A percentile compares a stretch with the other conserved stretches of the same genome.
These are phyloP conservation scores for Cladophialophora carrionii DNA, from an alignment of 2,329 filamentous ascomycete species.

Conservation along the genomic window DNA sequence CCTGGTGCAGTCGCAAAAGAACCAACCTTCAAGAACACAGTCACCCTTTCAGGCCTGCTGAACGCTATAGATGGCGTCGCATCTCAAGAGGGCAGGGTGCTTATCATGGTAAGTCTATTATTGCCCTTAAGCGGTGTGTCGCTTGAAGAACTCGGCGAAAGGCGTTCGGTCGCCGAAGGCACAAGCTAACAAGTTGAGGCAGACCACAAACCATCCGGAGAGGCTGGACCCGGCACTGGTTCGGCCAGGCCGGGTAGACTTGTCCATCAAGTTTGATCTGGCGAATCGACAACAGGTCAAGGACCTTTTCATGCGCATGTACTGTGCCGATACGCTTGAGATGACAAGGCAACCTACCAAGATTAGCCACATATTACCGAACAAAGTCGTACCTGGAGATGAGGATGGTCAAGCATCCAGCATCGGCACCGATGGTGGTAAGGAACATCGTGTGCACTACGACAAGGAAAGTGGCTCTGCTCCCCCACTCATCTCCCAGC, in stretches of 20 bases:
- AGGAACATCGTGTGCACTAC: not conserved
- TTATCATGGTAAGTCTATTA: slow-evolving; percentile 64
- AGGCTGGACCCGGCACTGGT: slow-evolving; percentile 73
- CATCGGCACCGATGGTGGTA: not conserved
- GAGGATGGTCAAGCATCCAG: not conserved
- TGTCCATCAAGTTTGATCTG: slow-evolving; percentile 63
- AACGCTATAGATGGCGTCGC: slow-evolving; percentile 84
- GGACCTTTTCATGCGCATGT: slow-evolving; percentile 41
- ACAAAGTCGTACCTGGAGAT: not conserved
- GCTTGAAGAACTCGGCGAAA: not conserved
- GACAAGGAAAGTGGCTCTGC: not conserved
- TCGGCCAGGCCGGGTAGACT: slow-evolving; percentile 71
- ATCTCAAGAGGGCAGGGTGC: slow-evolving; percentile 74
- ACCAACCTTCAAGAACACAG: slow-evolving; percentile 41
- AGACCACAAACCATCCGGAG: slow-evolving; percentile 74
- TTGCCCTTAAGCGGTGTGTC: not conserved
- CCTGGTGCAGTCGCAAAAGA: slow-evolving; percentile 5
- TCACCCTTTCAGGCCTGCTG: slow-evolving; percentile 75
- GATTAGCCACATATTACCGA: slow-evolving; percentile 24
- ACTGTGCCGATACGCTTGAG: slow-evolving; percentile 27
- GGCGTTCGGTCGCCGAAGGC: not conserved
- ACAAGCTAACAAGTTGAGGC: not conserved
- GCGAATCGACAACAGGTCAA: slow-evolving; percentile 37
- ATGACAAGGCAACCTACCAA: slow-evolving; percentile 15
- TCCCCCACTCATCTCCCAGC: slow-evolving; percentile 39